These are phyloP conservation scores for Hypomyces perniciosus DNA, from an alignment of 2,329 filamentous ascomycete species.

Conservation along the genomic window DNA sequence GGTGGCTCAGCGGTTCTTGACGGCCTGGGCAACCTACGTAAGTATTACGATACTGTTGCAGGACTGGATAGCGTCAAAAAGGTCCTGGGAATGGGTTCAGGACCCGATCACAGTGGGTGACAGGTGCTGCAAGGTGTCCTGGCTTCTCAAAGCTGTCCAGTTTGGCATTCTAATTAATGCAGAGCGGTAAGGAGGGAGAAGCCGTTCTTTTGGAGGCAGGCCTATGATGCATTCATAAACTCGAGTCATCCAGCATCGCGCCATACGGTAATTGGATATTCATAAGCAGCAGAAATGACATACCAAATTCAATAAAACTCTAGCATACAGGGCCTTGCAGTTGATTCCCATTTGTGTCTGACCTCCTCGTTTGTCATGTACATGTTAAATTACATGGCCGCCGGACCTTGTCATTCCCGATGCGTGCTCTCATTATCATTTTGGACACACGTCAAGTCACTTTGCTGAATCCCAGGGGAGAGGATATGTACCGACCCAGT, in stretches of 20 bases:
- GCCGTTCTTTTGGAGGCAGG: too few species aligned
- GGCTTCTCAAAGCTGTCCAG: too few species aligned
- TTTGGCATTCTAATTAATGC: too few species aligned
- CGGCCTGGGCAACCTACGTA: constrained; percentile 25
- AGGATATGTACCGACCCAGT: constrained; percentile 70
- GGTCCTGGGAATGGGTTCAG: constrained; percentile 15
- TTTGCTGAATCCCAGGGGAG: constrained; percentile 56
- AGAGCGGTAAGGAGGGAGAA: too few species aligned
- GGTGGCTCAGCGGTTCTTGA: constrained; percentile 27
- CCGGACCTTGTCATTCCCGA: background rate
- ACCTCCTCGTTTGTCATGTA: background rate
- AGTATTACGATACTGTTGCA: constrained; percentile 32
- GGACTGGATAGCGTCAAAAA: constrained; percentile 19
- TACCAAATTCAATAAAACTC: too few species aligned
- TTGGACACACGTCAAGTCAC: constrained; percentile 11
- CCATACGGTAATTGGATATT: too few species aligned
- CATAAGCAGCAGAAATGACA: too few species aligned
- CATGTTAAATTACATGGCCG: background rate
- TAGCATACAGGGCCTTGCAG: too few species aligned
- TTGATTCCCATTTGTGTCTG: too few species aligned
- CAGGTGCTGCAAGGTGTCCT: too few species aligned
- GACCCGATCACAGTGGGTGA: background rate
- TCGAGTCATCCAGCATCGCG: too few species aligned
- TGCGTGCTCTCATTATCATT: background rate
- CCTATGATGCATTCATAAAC: too few species aligned